Evolutionary conservation across 2,329 filamentous ascomycete genomes (phyloP), one percentile per base, ranked within the genome.

Genomic region (Balansia obtecta): DNA sequence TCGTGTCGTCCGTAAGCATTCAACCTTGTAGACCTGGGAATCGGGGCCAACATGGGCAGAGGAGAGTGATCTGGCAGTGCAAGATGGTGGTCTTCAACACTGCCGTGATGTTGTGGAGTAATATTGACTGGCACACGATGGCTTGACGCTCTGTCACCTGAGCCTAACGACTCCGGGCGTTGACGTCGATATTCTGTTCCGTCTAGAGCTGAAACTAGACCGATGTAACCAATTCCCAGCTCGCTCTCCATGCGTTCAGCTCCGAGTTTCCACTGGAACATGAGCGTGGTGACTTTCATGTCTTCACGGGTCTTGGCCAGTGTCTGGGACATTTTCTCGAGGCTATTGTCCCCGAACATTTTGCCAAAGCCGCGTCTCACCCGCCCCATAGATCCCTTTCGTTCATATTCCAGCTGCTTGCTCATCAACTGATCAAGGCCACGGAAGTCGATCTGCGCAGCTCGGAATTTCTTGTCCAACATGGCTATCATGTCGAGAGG

Each of bases 191-290:
- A 56, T 12, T 66, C 63, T 44, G 63, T 60, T 37, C 59, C 60
- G 43, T 83, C 77, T 11, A 86, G 71, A 3, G 82, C 82, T 10
- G 82, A 81, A 1, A 79, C 76, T 8, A 86, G 71, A 4, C 80
- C 80, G 1, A 80, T 81, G 59, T 83, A 86, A 42, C 83, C 83
- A 44, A 84, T 83, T 16, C 80, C 80, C 41, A 79, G 72, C 12
- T 79, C 73, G 15, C 75, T 74, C 55, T 83, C 79, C 15, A 77
- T 74, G 60, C 75, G 77, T 18, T 72, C 71, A 32, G 72, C 72
- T 9, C 79, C 80, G 3, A 85, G 68, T 18, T 75, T 79, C 80
- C 81, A 85, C 56, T 82, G 75, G 62, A 85, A 80, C 57, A 82
- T 74, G 43, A 80, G 70, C 8, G 79, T 75, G 58, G 79, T 83